These are phyloP conservation scores for Brassica cretica DNA, from an alignment of 345 rosid genomes.

Conservation along the genomic window DNA sequence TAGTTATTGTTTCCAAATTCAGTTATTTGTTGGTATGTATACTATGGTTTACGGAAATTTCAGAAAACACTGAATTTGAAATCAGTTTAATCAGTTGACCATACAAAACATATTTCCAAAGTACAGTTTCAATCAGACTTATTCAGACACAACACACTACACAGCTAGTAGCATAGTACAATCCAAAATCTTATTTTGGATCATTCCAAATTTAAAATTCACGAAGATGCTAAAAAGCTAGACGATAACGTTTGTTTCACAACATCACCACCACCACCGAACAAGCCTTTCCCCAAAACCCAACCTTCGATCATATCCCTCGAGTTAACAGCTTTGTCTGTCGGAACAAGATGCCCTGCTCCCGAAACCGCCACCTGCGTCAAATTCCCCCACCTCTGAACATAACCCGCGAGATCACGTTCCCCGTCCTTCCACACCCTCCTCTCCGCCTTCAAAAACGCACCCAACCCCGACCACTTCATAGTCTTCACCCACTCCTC, in stretches of 20 bases:
- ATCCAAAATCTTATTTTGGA: not conserved
- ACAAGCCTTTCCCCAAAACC: slow-evolving; percentile 56
- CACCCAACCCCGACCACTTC: slow-evolving; percentile 58
- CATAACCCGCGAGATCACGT: slow-evolving; percentile 63
- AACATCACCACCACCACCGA: slow-evolving; percentile 28
- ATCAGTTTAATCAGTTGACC: not conserved
- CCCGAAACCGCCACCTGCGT: slow-evolving; percentile 56
- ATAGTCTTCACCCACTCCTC: slow-evolving; percentile 80
- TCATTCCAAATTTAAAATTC: not conserved
- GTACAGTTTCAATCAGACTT: not conserved
- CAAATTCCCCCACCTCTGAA: slow-evolving; percentile 60
- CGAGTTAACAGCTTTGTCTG: slow-evolving; percentile 50
- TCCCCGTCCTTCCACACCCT: slow-evolving; percentile 57
- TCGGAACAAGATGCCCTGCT: slow-evolving; percentile 73
- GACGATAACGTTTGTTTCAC: not conserved
- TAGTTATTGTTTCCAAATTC: not conserved
- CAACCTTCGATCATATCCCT: slow-evolving; percentile 76
- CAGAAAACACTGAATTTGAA: not conserved
- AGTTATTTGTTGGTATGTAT: not conserved
- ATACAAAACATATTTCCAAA: not conserved
- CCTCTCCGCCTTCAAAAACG: slow-evolving; percentile 57
- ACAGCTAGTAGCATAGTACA: not conserved
- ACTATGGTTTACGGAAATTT: not conserved
- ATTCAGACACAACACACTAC: not conserved
- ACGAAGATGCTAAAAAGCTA: not conserved